A percentile compares a stretch with the other conserved stretches of the same genome.
phyloP scores from a whole-genome alignment of 2,329 filamentous ascomycete genomes.

The Nannizziopsis arthrosporioides region DNA sequence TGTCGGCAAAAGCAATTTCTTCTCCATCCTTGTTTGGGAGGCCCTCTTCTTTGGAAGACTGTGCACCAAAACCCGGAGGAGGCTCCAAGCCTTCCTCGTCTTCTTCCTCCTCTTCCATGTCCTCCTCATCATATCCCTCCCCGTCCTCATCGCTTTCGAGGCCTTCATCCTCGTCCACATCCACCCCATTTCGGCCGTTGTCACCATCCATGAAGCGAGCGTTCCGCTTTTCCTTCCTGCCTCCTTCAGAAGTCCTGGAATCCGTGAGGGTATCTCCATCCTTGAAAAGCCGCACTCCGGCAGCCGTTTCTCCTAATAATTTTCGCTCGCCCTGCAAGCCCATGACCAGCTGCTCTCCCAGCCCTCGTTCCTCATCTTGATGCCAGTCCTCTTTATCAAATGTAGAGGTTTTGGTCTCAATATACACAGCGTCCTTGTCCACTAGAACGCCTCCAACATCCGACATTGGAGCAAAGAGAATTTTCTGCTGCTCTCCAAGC shows the following conservation, averaged over 20 bases:
- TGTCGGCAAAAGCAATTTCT: constrained; percentile 85
- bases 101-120: constrained; percentile 31
- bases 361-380: constrained; percentile 60
- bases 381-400: constrained; percentile 55
- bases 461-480: constrained; percentile 94
- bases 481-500: constrained; percentile 91
- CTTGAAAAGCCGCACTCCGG: constrained; percentile 75
- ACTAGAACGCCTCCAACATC: constrained; percentile 93
- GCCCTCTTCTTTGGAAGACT: constrained; percentile 40
- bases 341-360: constrained; percentile 91
- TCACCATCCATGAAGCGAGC: constrained; percentile 39
- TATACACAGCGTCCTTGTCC: constrained; percentile 95
- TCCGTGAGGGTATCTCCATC: constrained; percentile 53
- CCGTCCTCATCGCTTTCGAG: constrained; percentile 40
- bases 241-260: constrained; percentile 43
- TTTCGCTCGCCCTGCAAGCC: constrained; percentile 72
- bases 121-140: constrained; percentile 25
- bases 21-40: constrained; percentile 48
- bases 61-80: constrained; percentile 34
- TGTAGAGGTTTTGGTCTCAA: constrained; percentile 56
- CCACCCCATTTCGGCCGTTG: constrained; percentile 12
- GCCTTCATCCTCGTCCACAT: constrained; percentile 39
- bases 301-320: constrained; percentile 68
- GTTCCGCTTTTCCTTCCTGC: constrained; percentile 44
- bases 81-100: constrained; percentile 29